Evolutionary conservation across 371 early-diverging fungal genomes (phyloP).

Genomic region (Syncephalastrum contaminatum): DNA sequence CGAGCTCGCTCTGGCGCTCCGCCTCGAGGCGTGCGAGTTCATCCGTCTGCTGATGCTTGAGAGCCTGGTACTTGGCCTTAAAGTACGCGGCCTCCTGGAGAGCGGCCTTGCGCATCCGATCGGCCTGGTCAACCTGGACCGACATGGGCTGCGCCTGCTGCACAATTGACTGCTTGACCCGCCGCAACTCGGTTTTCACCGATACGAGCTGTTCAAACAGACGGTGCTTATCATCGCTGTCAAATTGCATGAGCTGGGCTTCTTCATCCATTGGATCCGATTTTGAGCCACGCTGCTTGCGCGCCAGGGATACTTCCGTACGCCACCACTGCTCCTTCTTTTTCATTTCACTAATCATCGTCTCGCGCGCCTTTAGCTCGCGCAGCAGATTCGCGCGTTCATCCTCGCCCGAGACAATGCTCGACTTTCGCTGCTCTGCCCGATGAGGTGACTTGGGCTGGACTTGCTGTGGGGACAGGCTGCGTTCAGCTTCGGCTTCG

Average conservation of each 20-base stretch:
- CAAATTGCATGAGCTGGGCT: conserved; percentile 36
- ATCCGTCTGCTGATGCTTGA: conserved; percentile 29
- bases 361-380: conserved; percentile 42
- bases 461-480: conserved; percentile 8
- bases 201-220: conserved; percentile 46
- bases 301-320: conserved; percentile 48
- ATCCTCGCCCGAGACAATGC: conserved; percentile 8
- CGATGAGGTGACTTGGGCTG: not conserved
- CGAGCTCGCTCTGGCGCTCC: conserved; percentile 48
- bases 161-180: conserved; percentile 42
- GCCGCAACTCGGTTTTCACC: conserved; percentile 43
- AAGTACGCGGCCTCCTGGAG: conserved; percentile 63
- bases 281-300: conserved; percentile 24
- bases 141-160: conserved; percentile 57
- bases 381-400: conserved; percentile 33
- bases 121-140: conserved; percentile 50
- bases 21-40: conserved; percentile 31
- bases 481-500: not conserved
- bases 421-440: not conserved
- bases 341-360: conserved; percentile 43
- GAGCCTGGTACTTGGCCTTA: conserved; percentile 45
- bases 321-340: conserved; percentile 58
- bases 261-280: conserved; percentile 30
- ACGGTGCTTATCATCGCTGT: conserved; percentile 29
- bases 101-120: conserved; percentile 53